phyloP scores from a whole-genome alignment of 768 basidiomycete genomes.

The Mycena leptocephala region DNA sequence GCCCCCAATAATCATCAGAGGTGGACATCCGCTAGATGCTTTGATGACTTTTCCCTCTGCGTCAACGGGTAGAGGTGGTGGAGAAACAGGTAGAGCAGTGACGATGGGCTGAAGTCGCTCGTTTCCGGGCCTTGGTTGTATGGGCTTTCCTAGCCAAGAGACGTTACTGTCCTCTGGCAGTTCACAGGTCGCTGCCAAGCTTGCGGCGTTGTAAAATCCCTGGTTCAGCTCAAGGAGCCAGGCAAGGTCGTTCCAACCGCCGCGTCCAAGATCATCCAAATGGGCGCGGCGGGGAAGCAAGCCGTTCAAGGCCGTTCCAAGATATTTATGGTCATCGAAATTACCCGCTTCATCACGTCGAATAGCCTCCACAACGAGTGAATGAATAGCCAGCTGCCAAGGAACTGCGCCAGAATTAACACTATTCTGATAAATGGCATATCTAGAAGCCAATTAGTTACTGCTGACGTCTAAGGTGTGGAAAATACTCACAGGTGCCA shows the following conservation, averaged over 20 bases:
- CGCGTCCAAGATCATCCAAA: conserved; percentile 36
- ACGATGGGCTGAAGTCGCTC: conserved; percentile 42
- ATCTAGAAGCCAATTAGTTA: background rate
- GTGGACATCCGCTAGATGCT: background rate
- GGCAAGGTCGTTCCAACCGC: conserved; percentile 42
- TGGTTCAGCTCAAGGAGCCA: conserved; percentile 45
- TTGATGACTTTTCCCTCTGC: background rate
- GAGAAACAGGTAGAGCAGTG: conserved; percentile 38
- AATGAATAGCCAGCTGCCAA: conserved; percentile 41
- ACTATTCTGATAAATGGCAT: conserved; percentile 39
- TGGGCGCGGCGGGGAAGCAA: conserved; percentile 40
- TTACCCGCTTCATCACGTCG: conserved; percentile 36
- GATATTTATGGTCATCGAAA: conserved; percentile 32
- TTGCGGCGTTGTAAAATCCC: conserved; percentile 45
- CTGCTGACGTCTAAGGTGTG: background rate
- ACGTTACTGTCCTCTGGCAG: conserved; percentile 13
- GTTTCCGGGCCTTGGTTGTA: conserved; percentile 35
- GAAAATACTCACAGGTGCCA: conserved; percentile 4
- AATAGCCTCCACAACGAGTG: conserved; percentile 41
- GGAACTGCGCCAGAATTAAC: conserved; percentile 30
- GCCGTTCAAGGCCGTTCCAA: conserved; percentile 42
- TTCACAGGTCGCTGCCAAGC: conserved; percentile 40
- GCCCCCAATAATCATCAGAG: conserved; percentile 15
- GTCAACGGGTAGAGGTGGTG: background rate
- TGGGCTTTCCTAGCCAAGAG: conserved; percentile 41